Evolutionary conservation across 2,329 filamentous ascomycete species (phyloP), one percentile per base, ranked within the genome.

Genomic region (Fusarium verticillioides): DNA sequence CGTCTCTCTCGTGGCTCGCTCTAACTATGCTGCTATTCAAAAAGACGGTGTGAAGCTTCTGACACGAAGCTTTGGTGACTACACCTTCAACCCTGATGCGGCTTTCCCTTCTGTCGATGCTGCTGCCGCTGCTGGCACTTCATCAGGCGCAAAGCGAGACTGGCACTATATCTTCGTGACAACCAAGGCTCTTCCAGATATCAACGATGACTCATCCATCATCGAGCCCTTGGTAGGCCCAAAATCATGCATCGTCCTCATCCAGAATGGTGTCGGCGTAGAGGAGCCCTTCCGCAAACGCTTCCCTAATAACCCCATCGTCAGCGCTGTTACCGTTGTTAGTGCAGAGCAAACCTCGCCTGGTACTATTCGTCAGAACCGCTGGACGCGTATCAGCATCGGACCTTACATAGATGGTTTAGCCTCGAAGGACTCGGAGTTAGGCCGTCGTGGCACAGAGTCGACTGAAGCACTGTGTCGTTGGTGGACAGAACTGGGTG

Each of bases 201-300:
- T 84, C 19, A 85, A 88, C 28, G 89, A 90, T 77, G 91, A 92
- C 76, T 88, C 90, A 5, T 85, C 83, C 30, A 86, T 90, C 60
- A 86, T 93, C 54, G 87, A 89, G 43, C 89, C 90, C 2, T 83
- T 93, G 7, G 87, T 93, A 21, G 81, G 84, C 0, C 79, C 85
- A 5, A 78, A 80, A 40, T 89, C 90, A 4, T 87, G 86, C 50
- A 88, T 93, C 69, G 89, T 93, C 19, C 84, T 93, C 58, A 91
- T 93, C 71, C 91, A 93, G 80, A 93, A 93, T 78, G 91, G 91
- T 28, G 85, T 93, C 23, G 91, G 91, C n/a, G 90, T 93, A 23
- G 91, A 93, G 79, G 87, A 86, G 18, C 90, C 91, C 9, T 93
- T 93, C 81, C 82, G 86, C 36, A 82, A 83, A 58, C 86, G 91